Evolutionary conservation across 208 protist species (phyloP).

Genomic region (Angomonas ambiguus): DNA sequence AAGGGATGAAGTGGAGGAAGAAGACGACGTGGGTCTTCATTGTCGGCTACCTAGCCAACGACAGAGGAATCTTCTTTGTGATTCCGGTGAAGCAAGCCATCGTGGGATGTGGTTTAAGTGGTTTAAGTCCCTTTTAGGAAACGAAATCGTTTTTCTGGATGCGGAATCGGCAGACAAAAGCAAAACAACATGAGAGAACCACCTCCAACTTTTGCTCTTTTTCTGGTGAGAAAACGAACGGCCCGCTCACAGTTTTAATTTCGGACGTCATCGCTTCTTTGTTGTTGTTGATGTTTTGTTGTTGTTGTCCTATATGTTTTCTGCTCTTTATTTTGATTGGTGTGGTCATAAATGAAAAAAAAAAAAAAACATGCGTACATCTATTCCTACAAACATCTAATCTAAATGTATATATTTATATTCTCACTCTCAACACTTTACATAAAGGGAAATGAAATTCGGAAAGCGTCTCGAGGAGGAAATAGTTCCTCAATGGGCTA

Average conservation of each 20-base stretch:
- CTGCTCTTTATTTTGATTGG: constrained; percentile 3
- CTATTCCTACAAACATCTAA: neutral
- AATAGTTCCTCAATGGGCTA: constrained; percentile 77
- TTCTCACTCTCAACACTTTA: neutral
- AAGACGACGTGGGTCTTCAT: neutral
- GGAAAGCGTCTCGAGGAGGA: constrained; percentile 86
- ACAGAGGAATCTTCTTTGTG: neutral
- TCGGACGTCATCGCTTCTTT: neutral
- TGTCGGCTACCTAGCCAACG: neutral
- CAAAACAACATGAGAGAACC: neutral
- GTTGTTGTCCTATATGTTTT: neutral
- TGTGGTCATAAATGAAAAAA: neutral
- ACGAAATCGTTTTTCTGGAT: neutral
- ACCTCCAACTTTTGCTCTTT: too few relatives aligned
- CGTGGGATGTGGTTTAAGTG: constrained; percentile 2
- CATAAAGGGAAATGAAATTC: constrained; percentile 85
- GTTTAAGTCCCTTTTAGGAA: neutral
- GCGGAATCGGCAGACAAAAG: neutral
- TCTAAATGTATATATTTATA: neutral
- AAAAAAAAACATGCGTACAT: neutral
- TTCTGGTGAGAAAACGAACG: too few relatives aligned
- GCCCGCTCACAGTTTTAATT: too few relatives aligned
- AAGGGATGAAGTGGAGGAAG: neutral
- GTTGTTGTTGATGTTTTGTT: neutral
- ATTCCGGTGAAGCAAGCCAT: neutral